phyloP scores from a whole-genome alignment of 2,329 filamentous ascomycete genomes.

The Didymella glomerata region DNA sequence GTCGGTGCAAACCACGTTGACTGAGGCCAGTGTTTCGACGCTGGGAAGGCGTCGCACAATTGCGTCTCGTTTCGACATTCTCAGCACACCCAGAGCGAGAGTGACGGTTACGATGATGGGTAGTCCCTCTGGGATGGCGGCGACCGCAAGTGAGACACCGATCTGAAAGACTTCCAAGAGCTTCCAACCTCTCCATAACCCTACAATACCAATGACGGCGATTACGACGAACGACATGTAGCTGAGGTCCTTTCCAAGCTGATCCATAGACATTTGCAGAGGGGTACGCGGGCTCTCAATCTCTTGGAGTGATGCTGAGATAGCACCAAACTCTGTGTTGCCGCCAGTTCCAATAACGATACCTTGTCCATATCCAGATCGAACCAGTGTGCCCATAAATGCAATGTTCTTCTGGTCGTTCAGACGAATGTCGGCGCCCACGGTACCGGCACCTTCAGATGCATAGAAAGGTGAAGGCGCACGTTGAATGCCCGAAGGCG shows the following conservation, averaged over 20 bases:
- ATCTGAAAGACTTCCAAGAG: constrained; percentile 97
- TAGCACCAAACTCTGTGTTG: constrained; percentile 93
- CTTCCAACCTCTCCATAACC: constrained; percentile 86
- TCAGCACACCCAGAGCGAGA: constrained; percentile 88
- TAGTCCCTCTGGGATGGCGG: constrained; percentile 93
- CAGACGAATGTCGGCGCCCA: constrained; percentile 70
- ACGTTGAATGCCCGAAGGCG: constrained; percentile 52
- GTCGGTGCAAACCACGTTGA: constrained; percentile 99
- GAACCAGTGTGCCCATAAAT: constrained; percentile 96
- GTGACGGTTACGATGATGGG: constrained; percentile 99
- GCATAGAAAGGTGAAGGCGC: constrained; percentile 66
- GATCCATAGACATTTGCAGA: constrained; percentile 94
- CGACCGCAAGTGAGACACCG: constrained; percentile 93
- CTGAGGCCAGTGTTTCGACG: constrained; percentile 96
- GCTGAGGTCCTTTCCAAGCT: constrained; percentile 93
- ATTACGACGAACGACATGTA: constrained; percentile 97
- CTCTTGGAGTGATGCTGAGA: constrained; percentile 90
- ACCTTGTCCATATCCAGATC: constrained; percentile 93
- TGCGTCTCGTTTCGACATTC: constrained; percentile 94
- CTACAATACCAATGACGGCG: constrained; percentile 88
- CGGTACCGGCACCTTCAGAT: constrained; percentile 65
- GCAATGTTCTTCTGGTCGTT: constrained; percentile 89
- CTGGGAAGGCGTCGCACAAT: constrained; percentile 96
- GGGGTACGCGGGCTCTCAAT: constrained; percentile 96
- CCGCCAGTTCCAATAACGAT: constrained; percentile 97